Percentiles rank a stretch among this genome's conserved stretches.
phyloP scores from a whole-genome alignment of 495 filamentous ascomycete species.

The Bryoglossum gracile region DNA sequence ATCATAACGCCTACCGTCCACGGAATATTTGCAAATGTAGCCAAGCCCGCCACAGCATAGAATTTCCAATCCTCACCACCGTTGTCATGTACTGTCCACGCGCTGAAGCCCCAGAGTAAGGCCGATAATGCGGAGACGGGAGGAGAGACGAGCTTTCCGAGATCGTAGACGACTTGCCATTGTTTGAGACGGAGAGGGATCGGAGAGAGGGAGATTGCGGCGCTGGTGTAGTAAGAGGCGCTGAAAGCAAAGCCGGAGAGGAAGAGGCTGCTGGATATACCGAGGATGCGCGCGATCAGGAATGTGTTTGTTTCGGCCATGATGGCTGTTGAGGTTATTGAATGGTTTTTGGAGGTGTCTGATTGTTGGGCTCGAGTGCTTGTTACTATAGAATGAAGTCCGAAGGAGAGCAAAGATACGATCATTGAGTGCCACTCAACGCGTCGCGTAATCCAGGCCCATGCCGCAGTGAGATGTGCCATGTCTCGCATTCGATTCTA shows the following conservation, averaged over 20 bases:
- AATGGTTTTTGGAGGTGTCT: too few relatives aligned
- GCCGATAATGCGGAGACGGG: neutral
- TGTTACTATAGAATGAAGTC: too few relatives aligned
- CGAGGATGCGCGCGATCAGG: neutral
- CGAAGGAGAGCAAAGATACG: too few relatives aligned
- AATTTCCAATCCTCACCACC: neutral
- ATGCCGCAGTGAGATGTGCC: too few relatives aligned
- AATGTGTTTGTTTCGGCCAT: neutral
- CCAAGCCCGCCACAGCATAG: neutral
- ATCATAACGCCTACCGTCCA: constrained; percentile 1
- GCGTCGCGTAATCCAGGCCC: too few relatives aligned
- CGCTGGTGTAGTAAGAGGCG: neutral
- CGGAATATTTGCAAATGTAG: neutral
- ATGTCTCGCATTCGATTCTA: too few relatives aligned
- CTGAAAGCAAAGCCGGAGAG: constrained; percentile 1
- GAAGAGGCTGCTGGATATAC: neutral
- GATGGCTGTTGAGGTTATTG: neutral
- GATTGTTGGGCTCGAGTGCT: too few relatives aligned
- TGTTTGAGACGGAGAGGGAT: neutral
- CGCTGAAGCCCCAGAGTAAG: neutral
- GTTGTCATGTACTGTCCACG: neutral
- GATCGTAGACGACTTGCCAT: constrained; percentile 4
- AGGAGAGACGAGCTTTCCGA: constrained; percentile 1
- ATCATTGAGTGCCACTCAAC: too few relatives aligned
- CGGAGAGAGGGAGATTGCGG: neutral